Evolutionary conservation across 352 stramenopile genomes (phyloP).

Genomic region (Pythium phragmitis): DNA sequence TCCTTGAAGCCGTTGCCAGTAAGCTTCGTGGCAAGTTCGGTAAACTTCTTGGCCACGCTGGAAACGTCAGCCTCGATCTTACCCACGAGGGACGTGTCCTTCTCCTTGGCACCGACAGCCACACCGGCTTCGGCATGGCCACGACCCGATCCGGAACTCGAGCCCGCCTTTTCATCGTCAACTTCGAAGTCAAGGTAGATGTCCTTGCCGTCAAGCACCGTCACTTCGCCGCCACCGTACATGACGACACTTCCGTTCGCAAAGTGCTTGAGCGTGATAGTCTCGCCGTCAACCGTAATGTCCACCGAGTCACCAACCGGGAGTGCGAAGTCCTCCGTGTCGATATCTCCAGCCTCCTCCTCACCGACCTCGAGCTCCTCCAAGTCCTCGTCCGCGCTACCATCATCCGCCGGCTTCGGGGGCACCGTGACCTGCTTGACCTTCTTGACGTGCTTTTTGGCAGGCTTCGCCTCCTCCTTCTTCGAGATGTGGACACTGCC

Average conservation of each 20-base stretch:
- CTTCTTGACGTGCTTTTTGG: slow-evolving; percentile 21
- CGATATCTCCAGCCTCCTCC: neutral
- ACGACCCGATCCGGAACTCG: neutral
- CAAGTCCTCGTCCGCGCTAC: slow-evolving; percentile 6
- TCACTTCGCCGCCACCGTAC: slow-evolving; percentile 4
- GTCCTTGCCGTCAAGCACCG: slow-evolving; percentile 10
- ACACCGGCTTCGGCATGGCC: neutral
- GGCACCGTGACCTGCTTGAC: slow-evolving; percentile 6
- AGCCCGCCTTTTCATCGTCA: slow-evolving; percentile 1
- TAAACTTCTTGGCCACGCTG: slow-evolving; percentile 37
- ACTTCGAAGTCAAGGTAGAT: slow-evolving; percentile 20
- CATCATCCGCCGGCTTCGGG: slow-evolving; percentile 7
- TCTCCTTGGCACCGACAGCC: neutral
- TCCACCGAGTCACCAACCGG: slow-evolving; percentile 12
- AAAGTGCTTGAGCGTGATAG: slow-evolving; percentile 19
- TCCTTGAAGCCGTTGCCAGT: slow-evolving; percentile 39
- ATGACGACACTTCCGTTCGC: slow-evolving; percentile 26
- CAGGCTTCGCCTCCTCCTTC: slow-evolving; percentile 24
- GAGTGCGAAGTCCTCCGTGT: neutral
- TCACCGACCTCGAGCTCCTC: slow-evolving; percentile 9
- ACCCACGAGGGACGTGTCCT: slow-evolving; percentile 4
- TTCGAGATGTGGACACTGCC: slow-evolving; percentile 44
- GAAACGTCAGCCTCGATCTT: slow-evolving; percentile 24
- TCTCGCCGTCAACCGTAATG: slow-evolving; percentile 9
- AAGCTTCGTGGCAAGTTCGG: slow-evolving; percentile 59